Evolutionary conservation across 139 green algal genomes (phyloP).

Genomic region (Chlorella sp.): DNA sequence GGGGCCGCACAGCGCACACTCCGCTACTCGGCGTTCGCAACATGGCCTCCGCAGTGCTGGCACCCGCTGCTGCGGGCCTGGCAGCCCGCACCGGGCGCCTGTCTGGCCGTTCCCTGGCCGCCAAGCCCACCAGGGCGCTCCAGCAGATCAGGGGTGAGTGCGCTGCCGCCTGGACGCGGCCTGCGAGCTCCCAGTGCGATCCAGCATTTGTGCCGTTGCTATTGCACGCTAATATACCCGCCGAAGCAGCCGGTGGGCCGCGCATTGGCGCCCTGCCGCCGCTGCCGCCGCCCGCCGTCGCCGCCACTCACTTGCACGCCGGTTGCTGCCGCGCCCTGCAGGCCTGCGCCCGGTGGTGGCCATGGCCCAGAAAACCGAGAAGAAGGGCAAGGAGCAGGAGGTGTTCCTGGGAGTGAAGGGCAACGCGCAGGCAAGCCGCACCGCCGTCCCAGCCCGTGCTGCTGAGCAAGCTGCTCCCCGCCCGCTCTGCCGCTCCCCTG

Average conservation of each 20-base stretch:
- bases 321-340: not conserved
- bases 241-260: not conserved
- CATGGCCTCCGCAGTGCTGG: no score
- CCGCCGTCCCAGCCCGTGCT: not conserved
- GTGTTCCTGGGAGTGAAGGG: conserved; percentile 53
- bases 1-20: no score
- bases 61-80: not conserved
- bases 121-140: not conserved
- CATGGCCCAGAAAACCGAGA: conserved; percentile 52
- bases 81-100: not conserved
- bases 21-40: no score
- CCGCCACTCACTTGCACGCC: no score
- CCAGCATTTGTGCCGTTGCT: not conserved
- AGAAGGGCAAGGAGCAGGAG: conserved; percentile 56
- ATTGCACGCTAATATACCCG: no score
- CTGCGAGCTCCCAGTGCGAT: not conserved
- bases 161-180: not conserved
- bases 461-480: no score
- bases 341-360: conserved; percentile 6
- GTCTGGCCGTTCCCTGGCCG: not conserved
- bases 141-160: conserved; percentile 27
- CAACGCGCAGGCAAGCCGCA: conserved; percentile 25
- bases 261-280: not conserved
- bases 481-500: no score
- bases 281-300: not conserved